Conservation (phyloP, 2,329 filamentous ascomycete species). For the Seiridium cupressi region DNA sequence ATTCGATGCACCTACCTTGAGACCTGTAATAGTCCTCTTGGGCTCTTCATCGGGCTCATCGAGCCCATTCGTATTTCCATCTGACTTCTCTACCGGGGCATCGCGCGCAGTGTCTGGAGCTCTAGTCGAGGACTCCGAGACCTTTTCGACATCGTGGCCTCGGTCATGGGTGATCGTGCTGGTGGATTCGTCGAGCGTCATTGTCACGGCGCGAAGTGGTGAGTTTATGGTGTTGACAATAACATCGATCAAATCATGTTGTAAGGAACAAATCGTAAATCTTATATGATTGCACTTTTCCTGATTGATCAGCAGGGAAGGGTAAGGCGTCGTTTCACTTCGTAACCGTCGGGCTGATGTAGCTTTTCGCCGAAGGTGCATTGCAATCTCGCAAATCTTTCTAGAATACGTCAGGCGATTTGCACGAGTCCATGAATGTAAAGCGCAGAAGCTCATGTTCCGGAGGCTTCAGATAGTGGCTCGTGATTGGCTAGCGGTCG, state of each 20-base stretch:
- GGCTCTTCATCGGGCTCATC: background rate
- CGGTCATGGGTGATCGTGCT: background rate
- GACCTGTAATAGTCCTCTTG: background rate
- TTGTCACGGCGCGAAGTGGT: background rate
- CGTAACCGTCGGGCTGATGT: slow-evolving; percentile 1
- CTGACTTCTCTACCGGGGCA: background rate
- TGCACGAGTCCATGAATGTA: background rate
- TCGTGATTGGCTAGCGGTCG: background rate
- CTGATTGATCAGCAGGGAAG: background rate
- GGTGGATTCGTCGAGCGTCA: background rate
- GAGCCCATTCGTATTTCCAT: background rate
- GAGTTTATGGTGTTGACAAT: background rate
- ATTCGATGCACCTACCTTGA: background rate
- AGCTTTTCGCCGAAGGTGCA: background rate
- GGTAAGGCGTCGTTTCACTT: background rate
- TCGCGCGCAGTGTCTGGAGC: background rate
- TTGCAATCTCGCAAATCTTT: background rate
- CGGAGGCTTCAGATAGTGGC: background rate
- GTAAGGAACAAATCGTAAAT: background rate
- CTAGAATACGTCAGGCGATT: background rate
- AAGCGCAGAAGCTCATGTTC: background rate
- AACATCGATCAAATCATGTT: background rate
- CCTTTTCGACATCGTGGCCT: background rate
- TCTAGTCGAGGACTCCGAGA: background rate
- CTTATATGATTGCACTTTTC: background rate